Conservation (phyloP, 495 filamentous ascomycete species). For the Penicillium riverlandense region DNA sequence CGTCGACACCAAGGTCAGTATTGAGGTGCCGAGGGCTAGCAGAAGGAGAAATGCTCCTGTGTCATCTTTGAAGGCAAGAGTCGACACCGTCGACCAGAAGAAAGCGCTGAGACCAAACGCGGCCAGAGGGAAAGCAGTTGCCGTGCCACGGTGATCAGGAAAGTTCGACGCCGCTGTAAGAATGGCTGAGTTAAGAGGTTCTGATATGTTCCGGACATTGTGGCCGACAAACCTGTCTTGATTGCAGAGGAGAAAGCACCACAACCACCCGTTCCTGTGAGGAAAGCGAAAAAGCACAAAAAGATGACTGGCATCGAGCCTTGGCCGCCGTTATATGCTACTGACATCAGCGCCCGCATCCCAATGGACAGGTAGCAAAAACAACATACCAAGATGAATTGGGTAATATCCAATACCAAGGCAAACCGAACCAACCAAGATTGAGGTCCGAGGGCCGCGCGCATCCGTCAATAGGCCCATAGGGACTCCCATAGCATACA, state of each 20-base stretch:
- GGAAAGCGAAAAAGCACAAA: slow-evolving; percentile 73
- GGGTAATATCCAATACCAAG: slow-evolving; percentile 77
- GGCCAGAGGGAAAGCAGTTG: slow-evolving; percentile 85
- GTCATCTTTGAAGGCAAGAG: slow-evolving; percentile 74
- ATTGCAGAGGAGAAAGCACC: slow-evolving; percentile 79
- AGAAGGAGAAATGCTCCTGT: slow-evolving; percentile 74
- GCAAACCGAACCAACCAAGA: slow-evolving; percentile 62
- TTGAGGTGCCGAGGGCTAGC: slow-evolving; percentile 71
- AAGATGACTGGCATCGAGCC: slow-evolving; percentile 58
- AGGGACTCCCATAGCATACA: slow-evolving; percentile 89
- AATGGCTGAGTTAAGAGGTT: background rate
- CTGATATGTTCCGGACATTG: background rate
- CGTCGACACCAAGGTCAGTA: slow-evolving; percentile 63
- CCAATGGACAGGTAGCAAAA: background rate
- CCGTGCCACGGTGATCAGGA: slow-evolving; percentile 84
- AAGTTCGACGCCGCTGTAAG: slow-evolving; percentile 76
- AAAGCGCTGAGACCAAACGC: slow-evolving; percentile 94
- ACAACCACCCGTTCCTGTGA: slow-evolving; percentile 83
- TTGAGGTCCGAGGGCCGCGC: slow-evolving; percentile 70
- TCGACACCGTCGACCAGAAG: slow-evolving; percentile 80
- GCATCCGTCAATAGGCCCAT: slow-evolving; percentile 81
- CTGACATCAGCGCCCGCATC: slow-evolving; percentile 3
- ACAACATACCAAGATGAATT: slow-evolving; percentile 52
- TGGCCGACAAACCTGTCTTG: slow-evolving; percentile 52
- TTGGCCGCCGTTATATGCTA: slow-evolving; percentile 43